A percentile compares a stretch with the other conserved stretches of the same genome.
These are phyloP conservation scores for Camellia oleifera DNA, from an alignment of 179 eudicot species.

Conservation along the genomic window DNA sequence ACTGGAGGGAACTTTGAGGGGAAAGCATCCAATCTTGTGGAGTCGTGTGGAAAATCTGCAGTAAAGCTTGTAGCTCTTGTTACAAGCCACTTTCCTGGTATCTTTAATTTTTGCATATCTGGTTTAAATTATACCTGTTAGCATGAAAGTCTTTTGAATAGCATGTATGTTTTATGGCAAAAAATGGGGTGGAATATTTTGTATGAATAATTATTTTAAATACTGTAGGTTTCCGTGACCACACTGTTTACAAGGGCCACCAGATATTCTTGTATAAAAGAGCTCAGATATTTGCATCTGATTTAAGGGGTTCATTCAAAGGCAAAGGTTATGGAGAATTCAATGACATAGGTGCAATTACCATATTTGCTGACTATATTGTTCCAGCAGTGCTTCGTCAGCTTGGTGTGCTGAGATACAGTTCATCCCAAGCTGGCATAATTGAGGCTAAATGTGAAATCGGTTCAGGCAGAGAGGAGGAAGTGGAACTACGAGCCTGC, in stretches of 20 bases:
- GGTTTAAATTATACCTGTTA: neutral
- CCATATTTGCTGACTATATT: constrained; percentile 88
- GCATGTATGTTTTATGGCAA: neutral
- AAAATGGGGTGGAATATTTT: neutral
- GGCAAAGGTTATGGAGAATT: constrained; percentile 77
- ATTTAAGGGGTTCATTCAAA: constrained; percentile 91
- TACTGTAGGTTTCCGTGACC: constrained; percentile 73
- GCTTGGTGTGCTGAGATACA: constrained; percentile 71
- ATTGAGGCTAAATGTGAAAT: constrained; percentile 54
- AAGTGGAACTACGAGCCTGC: constrained; percentile 82
- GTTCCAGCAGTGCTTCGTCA: constrained; percentile 84
- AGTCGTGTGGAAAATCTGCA: constrained; percentile 76
- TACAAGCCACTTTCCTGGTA: constrained; percentile 77
- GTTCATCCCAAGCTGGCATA: constrained; percentile 40
- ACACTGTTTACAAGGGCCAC: constrained; percentile 83
- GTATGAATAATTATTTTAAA: neutral
- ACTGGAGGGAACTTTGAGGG: constrained; percentile 74
- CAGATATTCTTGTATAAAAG: constrained; percentile 83
- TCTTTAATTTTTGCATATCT: neutral
- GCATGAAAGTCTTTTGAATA: neutral
- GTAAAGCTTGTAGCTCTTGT: constrained; percentile 66
- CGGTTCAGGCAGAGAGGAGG: constrained; percentile 74
- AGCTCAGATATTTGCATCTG: constrained; percentile 88
- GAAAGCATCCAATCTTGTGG: constrained; percentile 76
- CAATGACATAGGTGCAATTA: constrained; percentile 59